Evolutionary conservation across 768 basidiomycete genomes (phyloP).

Genomic region (Hydnomerulius pinastri): DNA sequence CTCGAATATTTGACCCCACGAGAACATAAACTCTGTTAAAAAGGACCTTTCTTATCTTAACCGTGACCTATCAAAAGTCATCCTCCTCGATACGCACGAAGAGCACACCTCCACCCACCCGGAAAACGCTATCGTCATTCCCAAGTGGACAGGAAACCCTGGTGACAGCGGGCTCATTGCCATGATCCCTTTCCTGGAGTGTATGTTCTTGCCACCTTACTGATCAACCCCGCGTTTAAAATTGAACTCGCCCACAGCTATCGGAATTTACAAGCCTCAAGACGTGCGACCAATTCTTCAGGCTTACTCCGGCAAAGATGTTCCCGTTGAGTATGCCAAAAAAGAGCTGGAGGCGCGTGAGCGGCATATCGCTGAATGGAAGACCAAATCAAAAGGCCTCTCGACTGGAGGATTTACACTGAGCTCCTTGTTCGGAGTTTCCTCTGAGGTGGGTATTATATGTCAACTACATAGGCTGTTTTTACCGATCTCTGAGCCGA

Average conservation of each 20-base stretch:
- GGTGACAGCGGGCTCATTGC: constrained; percentile 77
- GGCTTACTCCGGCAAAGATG: constrained; percentile 85
- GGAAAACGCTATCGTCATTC: constrained; percentile 83
- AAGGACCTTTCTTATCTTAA: constrained; percentile 94
- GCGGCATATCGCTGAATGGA: constrained; percentile 81
- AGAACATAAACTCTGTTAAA: not conserved
- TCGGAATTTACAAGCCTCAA: constrained; percentile 84
- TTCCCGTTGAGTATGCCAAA: constrained; percentile 86
- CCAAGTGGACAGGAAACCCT: constrained; percentile 83
- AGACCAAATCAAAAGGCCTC: constrained; percentile 43
- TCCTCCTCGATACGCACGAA: constrained; percentile 81
- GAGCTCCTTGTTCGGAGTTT: constrained; percentile 43
- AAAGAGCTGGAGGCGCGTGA: constrained; percentile 83
- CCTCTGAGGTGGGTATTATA: constrained; percentile 28
- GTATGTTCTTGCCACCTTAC: constrained; percentile 44
- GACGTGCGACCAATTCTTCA: constrained; percentile 89
- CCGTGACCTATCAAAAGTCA: constrained; percentile 87
- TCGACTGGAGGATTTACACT: constrained; percentile 44
- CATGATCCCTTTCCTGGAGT: constrained; percentile 98
- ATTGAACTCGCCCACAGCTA: constrained; percentile 50
- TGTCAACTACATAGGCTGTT: not conserved
- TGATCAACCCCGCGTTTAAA: not conserved
- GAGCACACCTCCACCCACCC: constrained; percentile 80
- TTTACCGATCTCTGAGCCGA: not conserved
- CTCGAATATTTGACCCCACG: not conserved